Base-by-base conservation (phyloP, 2,329 filamentous ascomycete species). In the Aspergillus arachidicola region DNA sequence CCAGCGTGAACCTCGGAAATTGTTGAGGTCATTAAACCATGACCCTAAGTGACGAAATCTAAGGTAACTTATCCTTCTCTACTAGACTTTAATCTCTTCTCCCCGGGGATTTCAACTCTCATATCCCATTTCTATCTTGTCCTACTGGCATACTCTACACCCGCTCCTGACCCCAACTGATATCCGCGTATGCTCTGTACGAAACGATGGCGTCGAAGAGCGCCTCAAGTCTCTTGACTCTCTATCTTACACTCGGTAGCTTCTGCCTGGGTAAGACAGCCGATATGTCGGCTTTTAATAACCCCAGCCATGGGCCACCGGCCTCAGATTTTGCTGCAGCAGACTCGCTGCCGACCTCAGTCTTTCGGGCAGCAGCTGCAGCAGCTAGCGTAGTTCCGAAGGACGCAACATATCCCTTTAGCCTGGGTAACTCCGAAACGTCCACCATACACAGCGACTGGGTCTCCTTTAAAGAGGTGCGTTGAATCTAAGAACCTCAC, bases 371-470 rank as follows among this genome's bases (percentile, higher is more conserved):
- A 14, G 72, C 73, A 5, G 71, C 70, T 28, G 67, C 69, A 2
- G 66, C 67, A 43, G 68, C 70, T 10, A 73, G 57, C 16, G 61
- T 36, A 3, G 67, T 73, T n/a, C 72, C 72, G 0, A 62, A 65
- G 4, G 57, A 64, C 54, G 69, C 70, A 2, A 70, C 69, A 3
- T 75, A 75, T 46, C 69, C 69, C 7, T 60, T 74, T 28, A 73
- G 66, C 30, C 57, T 59, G 7, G 60, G 68, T 11, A 66, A 65
- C 12, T 60, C 71, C 16, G 55, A 64, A 4, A 68, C 64, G 21
- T 69, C 69, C 9, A 73, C 71, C 2, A 75, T 76, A 41, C 66
- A 75, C 26, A 66, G 60, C 23, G 73, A 76, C 48, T 76, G 73
- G 73, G 57, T 66, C 0, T 61, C 58, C 0, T 73, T 73, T 30